phyloP scores from a whole-genome alignment of 2,329 filamentous ascomycete species.

The Harringtonia lauricola region DNA sequence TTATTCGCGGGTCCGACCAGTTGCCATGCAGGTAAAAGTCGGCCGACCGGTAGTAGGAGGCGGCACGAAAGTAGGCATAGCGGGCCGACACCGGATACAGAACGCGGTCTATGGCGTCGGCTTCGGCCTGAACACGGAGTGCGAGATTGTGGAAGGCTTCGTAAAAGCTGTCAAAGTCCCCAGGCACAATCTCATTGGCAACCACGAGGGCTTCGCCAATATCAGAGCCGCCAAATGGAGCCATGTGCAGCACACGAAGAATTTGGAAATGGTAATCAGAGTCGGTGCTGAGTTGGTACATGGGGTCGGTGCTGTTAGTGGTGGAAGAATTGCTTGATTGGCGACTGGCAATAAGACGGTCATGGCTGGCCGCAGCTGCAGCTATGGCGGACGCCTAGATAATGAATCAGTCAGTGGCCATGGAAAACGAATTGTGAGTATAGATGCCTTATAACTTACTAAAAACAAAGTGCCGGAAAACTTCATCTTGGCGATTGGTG shows the following conservation, averaged over 20 bases:
- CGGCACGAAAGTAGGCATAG: constrained; percentile 24
- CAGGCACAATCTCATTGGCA: constrained; percentile 15
- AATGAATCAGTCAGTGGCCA: no score
- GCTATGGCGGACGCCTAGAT: no score
- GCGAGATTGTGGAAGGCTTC: constrained; percentile 15
- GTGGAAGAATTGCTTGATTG: no score
- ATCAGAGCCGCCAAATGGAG: constrained; percentile 18
- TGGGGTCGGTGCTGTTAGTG: constrained; percentile 2
- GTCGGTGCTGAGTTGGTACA: constrained; percentile 13
- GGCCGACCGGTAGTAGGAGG: constrained; percentile 29
- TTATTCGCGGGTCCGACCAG: constrained; percentile 27
- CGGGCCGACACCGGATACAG: constrained; percentile 14
- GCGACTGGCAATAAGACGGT: no score
- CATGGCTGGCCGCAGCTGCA: no score
- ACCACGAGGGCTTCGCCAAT: constrained; percentile 22
- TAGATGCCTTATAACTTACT: no score
- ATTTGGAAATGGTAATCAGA: constrained; percentile 14
- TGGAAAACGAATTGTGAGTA: no score
- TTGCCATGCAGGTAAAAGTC: constrained; percentile 31
- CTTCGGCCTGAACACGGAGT: constrained; percentile 10
- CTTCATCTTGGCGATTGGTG: no score
- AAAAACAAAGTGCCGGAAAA: no score
- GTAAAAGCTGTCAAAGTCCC: constrained; percentile 15
- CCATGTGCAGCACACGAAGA: constrained; percentile 10
- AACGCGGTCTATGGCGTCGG: constrained; percentile 8